Evolutionary conservation across 2,329 filamentous ascomycete species (phyloP).

Genomic region (Dissoconium aciculare): DNA sequence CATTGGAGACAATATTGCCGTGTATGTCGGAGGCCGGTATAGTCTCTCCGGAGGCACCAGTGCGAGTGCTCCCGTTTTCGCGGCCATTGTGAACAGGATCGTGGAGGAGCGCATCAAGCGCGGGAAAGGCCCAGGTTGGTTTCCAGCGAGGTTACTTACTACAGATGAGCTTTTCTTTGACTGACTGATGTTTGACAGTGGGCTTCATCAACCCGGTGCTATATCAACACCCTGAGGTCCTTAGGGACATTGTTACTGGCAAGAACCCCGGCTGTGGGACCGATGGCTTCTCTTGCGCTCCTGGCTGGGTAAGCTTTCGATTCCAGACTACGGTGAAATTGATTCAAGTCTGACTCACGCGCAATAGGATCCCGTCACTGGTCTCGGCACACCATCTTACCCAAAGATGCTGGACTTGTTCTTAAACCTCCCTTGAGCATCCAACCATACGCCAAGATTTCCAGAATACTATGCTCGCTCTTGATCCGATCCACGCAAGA

Average conservation of each 20-base stretch:
- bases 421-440: slow-evolving; percentile 9
- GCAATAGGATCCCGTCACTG: slow-evolving; percentile 18
- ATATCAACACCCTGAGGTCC: slow-evolving; percentile 20
- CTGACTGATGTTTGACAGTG: slow-evolving; percentile 5
- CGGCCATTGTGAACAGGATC: slow-evolving; percentile 1
- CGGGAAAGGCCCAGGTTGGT: slow-evolving; percentile 1
- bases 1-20: slow-evolving; percentile 4
- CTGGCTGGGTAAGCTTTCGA: not conserved
- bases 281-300: slow-evolving; percentile 8
- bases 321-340: slow-evolving; percentile 2
- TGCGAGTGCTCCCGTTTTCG: not conserved
- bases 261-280: slow-evolving; percentile 24
- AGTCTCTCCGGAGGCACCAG: not conserved
- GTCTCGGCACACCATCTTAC: slow-evolving; percentile 18
- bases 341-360: not conserved
- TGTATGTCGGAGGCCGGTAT: not conserved
- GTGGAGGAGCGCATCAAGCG: slow-evolving; percentile 1
- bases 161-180: not conserved
- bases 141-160: not conserved
- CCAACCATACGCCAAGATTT: no score
- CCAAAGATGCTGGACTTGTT: slow-evolving; percentile 17
- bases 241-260: slow-evolving; percentile 16
- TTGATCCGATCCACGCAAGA: no score
- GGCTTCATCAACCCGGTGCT: slow-evolving; percentile 15
- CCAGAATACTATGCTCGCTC: no score